Conservation (phyloP, 176 grass and related monocot species). For the Lolium multiflorum region DNA sequence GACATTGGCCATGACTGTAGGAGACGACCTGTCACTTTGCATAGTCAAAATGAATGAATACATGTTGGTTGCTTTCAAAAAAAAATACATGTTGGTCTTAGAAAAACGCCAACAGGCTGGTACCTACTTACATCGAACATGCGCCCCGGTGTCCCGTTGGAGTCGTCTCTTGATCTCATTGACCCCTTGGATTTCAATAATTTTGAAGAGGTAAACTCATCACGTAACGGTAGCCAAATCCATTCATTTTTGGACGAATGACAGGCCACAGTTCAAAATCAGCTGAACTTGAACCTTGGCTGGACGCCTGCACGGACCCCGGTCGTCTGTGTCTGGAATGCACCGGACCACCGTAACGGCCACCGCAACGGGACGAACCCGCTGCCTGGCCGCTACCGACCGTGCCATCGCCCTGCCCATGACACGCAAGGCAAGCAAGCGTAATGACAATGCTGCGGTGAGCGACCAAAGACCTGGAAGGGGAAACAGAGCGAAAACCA, state of each 20-base stretch:
- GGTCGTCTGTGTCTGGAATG: neutral
- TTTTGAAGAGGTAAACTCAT: too few relatives aligned
- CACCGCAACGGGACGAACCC: neutral
- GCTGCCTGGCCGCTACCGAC: too few relatives aligned
- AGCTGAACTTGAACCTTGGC: neutral
- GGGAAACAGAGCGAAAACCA: neutral
- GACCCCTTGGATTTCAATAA: too few relatives aligned
- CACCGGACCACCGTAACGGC: conserved; percentile 19
- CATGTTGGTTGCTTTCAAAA: neutral
- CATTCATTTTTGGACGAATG: neutral
- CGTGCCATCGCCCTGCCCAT: neutral
- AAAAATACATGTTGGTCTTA: neutral
- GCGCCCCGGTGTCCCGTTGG: too few relatives aligned
- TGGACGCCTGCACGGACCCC: neutral
- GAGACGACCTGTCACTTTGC: too few relatives aligned
- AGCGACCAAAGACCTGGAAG: neutral
- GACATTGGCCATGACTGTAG: too few relatives aligned
- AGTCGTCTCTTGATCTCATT: too few relatives aligned
- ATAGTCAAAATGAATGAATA: too few relatives aligned
- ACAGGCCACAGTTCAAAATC: neutral
- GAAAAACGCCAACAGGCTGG: neutral
- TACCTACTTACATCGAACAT: too few relatives aligned
- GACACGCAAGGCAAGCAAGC: neutral
- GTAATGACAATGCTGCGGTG: neutral
- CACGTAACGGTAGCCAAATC: neutral